Evolutionary conservation across 345 rosid genomes (phyloP).

Genomic region (Citrus mangshanensis): DNA sequence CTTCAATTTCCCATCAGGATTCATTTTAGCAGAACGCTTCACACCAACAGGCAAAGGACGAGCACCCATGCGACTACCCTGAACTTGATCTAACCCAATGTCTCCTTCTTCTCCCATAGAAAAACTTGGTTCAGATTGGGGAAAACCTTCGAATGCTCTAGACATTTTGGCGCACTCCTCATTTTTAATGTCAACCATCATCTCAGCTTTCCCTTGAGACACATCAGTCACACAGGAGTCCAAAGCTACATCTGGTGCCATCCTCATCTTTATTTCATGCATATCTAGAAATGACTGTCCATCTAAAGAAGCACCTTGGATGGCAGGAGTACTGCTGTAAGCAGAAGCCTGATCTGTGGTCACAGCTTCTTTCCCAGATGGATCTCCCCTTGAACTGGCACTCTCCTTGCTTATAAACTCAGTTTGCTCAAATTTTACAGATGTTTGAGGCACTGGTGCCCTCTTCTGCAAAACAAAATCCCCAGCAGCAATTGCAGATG

Average conservation of each 20-base stretch:
- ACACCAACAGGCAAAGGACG: constrained; percentile 33
- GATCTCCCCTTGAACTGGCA: constrained; percentile 33
- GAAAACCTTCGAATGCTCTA: constrained; percentile 33
- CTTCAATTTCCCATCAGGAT: constrained; percentile 40
- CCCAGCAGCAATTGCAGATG: constrained; percentile 37
- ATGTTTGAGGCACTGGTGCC: constrained; percentile 31
- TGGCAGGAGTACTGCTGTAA: neutral
- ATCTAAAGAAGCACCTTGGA: constrained; percentile 15
- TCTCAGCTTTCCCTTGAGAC: constrained; percentile 30
- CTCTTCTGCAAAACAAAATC: constrained; percentile 81
- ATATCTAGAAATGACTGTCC: constrained; percentile 28
- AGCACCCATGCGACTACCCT: constrained; percentile 21
- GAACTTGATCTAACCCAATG: constrained; percentile 30
- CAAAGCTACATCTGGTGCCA: constrained; percentile 16
- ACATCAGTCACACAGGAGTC: constrained; percentile 10
- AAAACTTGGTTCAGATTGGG: constrained; percentile 29
- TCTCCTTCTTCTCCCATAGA: constrained; percentile 32
- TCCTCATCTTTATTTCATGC: constrained; percentile 24
- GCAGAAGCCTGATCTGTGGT: constrained; percentile 22
- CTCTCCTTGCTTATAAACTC: constrained; percentile 30
- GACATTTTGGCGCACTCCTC: constrained; percentile 33
- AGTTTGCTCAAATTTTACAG: constrained; percentile 36
- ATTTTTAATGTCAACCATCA: constrained; percentile 27
- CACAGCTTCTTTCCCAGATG: constrained; percentile 28
- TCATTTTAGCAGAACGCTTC: constrained; percentile 33